phyloP scores from a whole-genome alignment of 768 basidiomycete species.

The Boletus coccyginus region DNA sequence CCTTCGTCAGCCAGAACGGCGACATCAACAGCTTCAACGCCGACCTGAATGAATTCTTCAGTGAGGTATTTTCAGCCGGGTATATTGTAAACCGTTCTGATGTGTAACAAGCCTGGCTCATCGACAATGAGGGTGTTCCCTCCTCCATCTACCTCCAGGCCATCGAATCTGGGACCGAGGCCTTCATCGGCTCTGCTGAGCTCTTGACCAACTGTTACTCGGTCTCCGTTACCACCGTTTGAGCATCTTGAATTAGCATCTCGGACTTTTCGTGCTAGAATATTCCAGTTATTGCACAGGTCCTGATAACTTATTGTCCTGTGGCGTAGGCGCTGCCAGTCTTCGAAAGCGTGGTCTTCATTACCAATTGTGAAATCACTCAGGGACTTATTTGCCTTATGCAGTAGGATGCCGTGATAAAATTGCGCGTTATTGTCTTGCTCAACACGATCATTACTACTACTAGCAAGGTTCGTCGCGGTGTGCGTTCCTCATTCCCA shows the following conservation, averaged over 20 bases:
- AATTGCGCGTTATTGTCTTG: slow-evolving; percentile 23
- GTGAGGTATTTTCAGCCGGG: slow-evolving; percentile 30
- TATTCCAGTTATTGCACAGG: neutral
- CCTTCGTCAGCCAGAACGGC: slow-evolving; percentile 49
- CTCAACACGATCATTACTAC: slow-evolving; percentile 7
- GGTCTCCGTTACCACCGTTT: slow-evolving; percentile 32
- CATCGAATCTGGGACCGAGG: slow-evolving; percentile 55
- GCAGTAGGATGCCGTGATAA: slow-evolving; percentile 3
- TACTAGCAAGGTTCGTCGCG: neutral
- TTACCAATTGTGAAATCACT: neutral
- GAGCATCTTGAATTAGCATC: neutral
- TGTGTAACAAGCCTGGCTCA: slow-evolving; percentile 40
- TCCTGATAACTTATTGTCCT: neutral
- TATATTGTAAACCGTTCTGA: neutral
- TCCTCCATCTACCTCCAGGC: slow-evolving; percentile 48
- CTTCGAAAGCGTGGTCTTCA: neutral
- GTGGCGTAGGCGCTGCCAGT: too few relatives aligned
- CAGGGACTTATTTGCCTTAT: slow-evolving; percentile 13
- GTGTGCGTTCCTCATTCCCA: slow-evolving; percentile 19
- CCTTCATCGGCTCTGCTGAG: slow-evolving; percentile 49
- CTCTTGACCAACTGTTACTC: slow-evolving; percentile 42
- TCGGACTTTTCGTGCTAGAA: neutral
- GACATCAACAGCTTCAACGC: slow-evolving; percentile 50
- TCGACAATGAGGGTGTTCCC: slow-evolving; percentile 45
- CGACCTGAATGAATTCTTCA: slow-evolving; percentile 55